Evolutionary conservation across 1,284 basidiomycete genomes (phyloP), one percentile per base, ranked within the genome.

Genomic region (Naganishia sp.): DNA sequence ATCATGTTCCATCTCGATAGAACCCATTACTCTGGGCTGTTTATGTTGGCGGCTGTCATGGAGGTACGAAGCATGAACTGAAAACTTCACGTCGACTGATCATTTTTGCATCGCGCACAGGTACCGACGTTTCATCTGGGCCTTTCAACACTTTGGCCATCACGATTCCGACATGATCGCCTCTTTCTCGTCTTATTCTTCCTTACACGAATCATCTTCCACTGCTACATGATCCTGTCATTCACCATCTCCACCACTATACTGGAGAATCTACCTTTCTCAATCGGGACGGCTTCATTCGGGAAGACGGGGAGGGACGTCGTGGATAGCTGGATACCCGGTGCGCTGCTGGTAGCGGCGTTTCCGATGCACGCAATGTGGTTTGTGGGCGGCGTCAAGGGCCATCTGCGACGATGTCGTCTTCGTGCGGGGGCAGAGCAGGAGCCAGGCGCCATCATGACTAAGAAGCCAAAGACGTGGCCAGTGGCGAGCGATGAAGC

Each of bases 61-160:
- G 86, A 87, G 69, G 76, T 77, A 52, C 68, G 75, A 67, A 42
- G 3, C 16, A 18, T 13, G 3, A 15, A 2, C 23, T 9, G 18
- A 15, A 2, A n/a, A n/a, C 15, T 48, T n/a, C 23, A 48, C 45
- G 15, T 39, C 36, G 36, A 13, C 13, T 39, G 36, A 39, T 39
- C 36, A 13, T 39, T 13, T 39, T 39, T 28, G 28, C 28, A 5
- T 5, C 28, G 36, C 2, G 36, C 21, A 15, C 55, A 78, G 85
- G 73, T 86, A 31, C 86, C 86, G 6, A 87, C 86, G 0, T 83
- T 86, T 68, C 72, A 86, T 44, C 80, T 87, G 13, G 83, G 82
- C 16, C 63, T 85, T 18, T 81, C 81, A 23, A 82, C 81, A 59
- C 79, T 87, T 23, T 74, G 78, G 70, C 83, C 85, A 6, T 68